Evolutionary conservation across 768 basidiomycete genomes (phyloP).

Genomic region (Suillus plorans): DNA sequence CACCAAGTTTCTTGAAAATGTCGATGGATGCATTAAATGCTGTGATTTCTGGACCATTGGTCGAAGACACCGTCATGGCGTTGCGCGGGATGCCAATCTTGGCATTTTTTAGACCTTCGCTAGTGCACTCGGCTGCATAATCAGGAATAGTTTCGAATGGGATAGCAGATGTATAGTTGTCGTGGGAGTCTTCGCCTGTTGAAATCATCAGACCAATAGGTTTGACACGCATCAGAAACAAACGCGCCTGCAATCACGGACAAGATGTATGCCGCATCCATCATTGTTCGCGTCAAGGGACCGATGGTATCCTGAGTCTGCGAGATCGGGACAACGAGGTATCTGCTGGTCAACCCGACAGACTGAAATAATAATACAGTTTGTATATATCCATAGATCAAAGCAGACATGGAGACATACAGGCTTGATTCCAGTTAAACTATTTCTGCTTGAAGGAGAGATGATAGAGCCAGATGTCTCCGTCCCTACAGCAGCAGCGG

Average conservation of each 20-base stretch:
- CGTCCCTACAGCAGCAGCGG: conserved; percentile 41
- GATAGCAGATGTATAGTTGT: conserved; percentile 4
- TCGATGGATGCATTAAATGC: not conserved
- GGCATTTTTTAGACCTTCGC: not conserved
- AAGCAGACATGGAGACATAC: conserved; percentile 14
- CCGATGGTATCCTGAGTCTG: conserved; percentile 54
- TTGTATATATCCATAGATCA: not conserved
- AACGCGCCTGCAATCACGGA: conserved; percentile 46
- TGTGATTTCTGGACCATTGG: conserved; percentile 1
- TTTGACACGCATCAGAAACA: not conserved
- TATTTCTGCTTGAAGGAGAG: conserved; percentile 48
- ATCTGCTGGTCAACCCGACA: conserved; percentile 1
- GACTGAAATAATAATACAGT: conserved; percentile 1
- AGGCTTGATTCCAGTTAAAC: conserved; percentile 54
- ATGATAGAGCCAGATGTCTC: conserved; percentile 53
- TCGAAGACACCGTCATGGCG: not conserved
- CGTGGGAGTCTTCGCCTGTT: not conserved
- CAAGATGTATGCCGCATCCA: conserved; percentile 52
- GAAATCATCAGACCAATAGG: not conserved
- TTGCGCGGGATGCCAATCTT: conserved; percentile 6
- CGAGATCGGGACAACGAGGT: conserved; percentile 50
- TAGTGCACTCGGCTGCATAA: not conserved
- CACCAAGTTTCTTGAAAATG: not conserved
- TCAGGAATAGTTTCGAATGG: conserved; percentile 1
- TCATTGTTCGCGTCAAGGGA: conserved; percentile 47